Conservation (phyloP, 139 green algal genomes). For the Limnomonas spitsbergensis region DNA sequence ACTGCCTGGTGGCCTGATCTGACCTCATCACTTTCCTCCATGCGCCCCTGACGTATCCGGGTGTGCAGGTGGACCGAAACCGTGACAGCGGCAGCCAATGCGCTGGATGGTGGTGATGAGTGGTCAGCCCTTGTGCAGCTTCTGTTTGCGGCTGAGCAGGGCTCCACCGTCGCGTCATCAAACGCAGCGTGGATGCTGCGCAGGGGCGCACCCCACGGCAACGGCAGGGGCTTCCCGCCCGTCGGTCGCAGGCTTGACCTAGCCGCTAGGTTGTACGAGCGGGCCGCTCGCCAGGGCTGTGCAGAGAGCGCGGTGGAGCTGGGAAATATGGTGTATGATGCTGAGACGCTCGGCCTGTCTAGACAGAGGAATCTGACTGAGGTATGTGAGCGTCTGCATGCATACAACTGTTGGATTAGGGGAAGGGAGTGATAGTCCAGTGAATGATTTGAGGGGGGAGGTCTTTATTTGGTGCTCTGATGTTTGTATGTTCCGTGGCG, state of each 20-base stretch:
- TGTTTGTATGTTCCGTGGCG: not conserved
- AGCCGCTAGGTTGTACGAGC: not conserved
- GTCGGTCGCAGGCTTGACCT: not conserved
- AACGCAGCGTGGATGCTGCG: conserved; percentile 56
- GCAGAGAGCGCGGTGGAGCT: conserved; percentile 1
- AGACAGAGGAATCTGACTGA: not conserved
- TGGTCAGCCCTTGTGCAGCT: conserved; percentile 41
- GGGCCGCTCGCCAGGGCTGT: not conserved
- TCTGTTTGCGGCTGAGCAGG: conserved; percentile 50
- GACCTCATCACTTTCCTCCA: no score
- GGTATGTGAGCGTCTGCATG: no score
- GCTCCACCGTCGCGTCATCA: conserved; percentile 25
- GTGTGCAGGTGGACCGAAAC: conserved; percentile 20
- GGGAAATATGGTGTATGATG: not conserved
- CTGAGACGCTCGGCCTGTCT: not conserved
- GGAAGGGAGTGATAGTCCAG: not conserved
- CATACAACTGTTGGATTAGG: not conserved
- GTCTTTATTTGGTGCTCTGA: not conserved
- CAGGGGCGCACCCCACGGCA: not conserved
- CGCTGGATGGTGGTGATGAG: conserved; percentile 27
- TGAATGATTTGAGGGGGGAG: not conserved
- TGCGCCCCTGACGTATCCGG: not conserved
- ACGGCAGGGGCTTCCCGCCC: not conserved
- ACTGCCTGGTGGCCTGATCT: no score
- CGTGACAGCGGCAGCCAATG: conserved; percentile 18